A percentile compares a stretch with the other conserved stretches of the same genome.
phyloP scores from a whole-genome alignment of 1,139 yeast species.

The Debaryomyces sp. region DNA sequence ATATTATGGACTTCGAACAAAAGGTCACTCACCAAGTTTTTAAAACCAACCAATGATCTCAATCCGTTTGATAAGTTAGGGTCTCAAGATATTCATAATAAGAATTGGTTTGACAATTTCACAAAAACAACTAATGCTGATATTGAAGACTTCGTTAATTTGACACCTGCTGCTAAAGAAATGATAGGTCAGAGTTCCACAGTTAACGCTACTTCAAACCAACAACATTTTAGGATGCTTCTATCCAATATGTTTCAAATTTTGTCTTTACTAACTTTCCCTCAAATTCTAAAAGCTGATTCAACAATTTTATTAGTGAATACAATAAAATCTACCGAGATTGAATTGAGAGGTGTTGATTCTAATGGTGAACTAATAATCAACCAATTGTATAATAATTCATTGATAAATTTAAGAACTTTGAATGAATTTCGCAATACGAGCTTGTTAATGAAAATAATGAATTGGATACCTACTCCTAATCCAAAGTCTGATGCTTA shows the following conservation, averaged over 20 bases:
- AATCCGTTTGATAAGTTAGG: conserved; percentile 20
- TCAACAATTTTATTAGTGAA: conserved; percentile 45
- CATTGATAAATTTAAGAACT: conserved; percentile 59
- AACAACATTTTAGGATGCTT: conserved; percentile 31
- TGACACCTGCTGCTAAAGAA: conserved; percentile 30
- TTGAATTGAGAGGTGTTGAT: conserved; percentile 61
- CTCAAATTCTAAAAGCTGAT: conserved; percentile 41
- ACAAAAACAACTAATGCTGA: conserved; percentile 23
- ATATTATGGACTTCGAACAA: conserved; percentile 53
- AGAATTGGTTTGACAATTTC: conserved; percentile 32
- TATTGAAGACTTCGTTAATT: conserved; percentile 25
- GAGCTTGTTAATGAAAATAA: conserved; percentile 33
- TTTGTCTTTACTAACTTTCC: conserved; percentile 42
- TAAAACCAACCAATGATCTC: neutral
- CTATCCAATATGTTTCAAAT: conserved; percentile 41
- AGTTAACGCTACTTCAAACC: conserved; percentile 17
- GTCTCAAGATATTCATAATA: conserved; percentile 20
- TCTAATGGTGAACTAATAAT: conserved; percentile 46
- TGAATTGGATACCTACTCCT: conserved; percentile 30
- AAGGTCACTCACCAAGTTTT: conserved; percentile 22
- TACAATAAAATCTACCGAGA: conserved; percentile 67
- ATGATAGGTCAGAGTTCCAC: conserved; percentile 24
- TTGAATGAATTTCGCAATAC: conserved; percentile 48
- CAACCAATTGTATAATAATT: conserved; percentile 62
- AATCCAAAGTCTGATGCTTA: conserved; percentile 32